Evolutionary conservation across 805 yeast genomes (phyloP).

Genomic region (Yamadazyma takamatsuzukensis): DNA sequence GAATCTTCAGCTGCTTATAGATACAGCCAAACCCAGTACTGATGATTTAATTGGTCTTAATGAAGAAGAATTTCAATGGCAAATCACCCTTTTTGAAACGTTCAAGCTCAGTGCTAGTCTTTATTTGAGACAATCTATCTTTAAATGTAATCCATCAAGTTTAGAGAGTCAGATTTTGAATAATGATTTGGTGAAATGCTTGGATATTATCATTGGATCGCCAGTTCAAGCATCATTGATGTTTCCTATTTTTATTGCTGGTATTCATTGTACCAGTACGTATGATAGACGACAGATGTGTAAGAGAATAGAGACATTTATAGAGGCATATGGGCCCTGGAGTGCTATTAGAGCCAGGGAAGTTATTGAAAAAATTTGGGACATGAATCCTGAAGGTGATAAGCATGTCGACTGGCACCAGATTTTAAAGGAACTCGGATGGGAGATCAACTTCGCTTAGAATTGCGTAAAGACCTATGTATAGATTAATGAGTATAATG

Average conservation of each 20-base stretch:
- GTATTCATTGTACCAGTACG: constrained; percentile 57
- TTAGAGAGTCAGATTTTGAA: constrained; percentile 60
- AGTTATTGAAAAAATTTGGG: constrained; percentile 49
- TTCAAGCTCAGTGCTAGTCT: constrained; percentile 67
- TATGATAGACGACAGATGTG: constrained; percentile 52
- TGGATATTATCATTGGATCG: constrained; percentile 62
- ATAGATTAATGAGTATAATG: no score
- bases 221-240: constrained; percentile 68
- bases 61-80: constrained; percentile 56
- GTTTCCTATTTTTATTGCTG: constrained; percentile 77
- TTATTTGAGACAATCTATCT: constrained; percentile 63
- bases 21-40: constrained; percentile 49
- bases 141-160: constrained; percentile 56
- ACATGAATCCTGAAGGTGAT: constrained; percentile 47
- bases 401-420: constrained; percentile 70
- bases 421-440: constrained; percentile 60
- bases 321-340: constrained; percentile 64
- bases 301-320: constrained; percentile 50
- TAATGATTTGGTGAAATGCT: constrained; percentile 49
- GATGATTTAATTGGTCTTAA: constrained; percentile 38
- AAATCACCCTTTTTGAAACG: constrained; percentile 66
- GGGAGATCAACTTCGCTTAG: constrained; percentile 77
- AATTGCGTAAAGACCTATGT: no score
- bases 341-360: constrained; percentile 47
- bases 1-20: constrained; percentile 47